phyloP scores from a whole-genome alignment of 2,329 filamentous ascomycete genomes.

The Emmonsia crescens region DNA sequence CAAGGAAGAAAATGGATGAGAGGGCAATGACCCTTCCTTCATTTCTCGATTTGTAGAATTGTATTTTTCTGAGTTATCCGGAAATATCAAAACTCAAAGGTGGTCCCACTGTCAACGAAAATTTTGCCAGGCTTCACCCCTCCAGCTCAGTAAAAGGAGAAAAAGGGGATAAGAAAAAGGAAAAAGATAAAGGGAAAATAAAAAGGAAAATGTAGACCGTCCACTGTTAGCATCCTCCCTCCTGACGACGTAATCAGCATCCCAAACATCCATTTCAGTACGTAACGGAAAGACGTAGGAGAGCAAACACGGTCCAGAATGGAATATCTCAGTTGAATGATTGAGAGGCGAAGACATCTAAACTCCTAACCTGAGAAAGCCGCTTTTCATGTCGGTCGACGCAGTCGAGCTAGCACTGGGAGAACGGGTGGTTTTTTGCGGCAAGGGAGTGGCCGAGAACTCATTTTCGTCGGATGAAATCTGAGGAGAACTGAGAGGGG shows the following conservation, averaged over 20 bases:
- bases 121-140: background rate
- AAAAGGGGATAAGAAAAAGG: background rate
- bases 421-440: slow-evolving; percentile 6
- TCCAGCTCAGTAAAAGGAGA: background rate
- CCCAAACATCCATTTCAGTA: background rate
- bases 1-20: background rate
- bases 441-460: background rate
- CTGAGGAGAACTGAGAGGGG: background rate
- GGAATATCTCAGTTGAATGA: background rate
- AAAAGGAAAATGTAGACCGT: background rate
- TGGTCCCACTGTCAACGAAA: slow-evolving; percentile 1
- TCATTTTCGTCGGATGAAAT: background rate
- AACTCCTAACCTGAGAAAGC: slow-evolving; percentile 13
- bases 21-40: background rate
- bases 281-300: background rate
- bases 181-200: background rate
- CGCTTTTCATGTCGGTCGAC: slow-evolving; percentile 3
- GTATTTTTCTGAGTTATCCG: background rate
- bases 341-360: slow-evolving; percentile 3
- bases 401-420: slow-evolving; percentile 9
- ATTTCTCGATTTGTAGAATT: background rate
- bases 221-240: background rate
- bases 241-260: background rate
- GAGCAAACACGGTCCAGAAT: background rate
- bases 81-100: background rate